These are phyloP conservation scores for Camellia lanceoleosa DNA, from an alignment of 148 eudicot genomes.

Conservation along the genomic window DNA sequence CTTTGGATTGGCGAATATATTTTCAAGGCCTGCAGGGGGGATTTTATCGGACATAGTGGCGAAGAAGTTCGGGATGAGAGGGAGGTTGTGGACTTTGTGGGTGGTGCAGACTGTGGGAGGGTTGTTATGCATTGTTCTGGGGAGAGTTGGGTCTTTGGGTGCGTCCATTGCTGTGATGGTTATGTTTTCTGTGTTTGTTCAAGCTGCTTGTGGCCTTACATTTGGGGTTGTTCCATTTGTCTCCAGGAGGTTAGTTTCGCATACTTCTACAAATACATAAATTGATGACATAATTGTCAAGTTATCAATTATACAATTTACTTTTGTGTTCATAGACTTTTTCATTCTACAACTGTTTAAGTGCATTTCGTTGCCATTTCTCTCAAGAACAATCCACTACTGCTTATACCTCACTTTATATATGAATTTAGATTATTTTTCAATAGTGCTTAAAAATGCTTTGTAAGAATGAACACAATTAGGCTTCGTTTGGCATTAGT, in stretches of 20 bases:
- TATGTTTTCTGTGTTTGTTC: conserved; percentile 70
- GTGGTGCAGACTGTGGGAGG: conserved; percentile 60
- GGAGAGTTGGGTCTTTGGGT: conserved; percentile 40
- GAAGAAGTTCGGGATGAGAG: conserved; percentile 69
- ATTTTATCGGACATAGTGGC: conserved; percentile 53
- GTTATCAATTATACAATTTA: too few relatives aligned
- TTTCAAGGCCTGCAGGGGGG: conserved; percentile 81
- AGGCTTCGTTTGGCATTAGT: too few relatives aligned
- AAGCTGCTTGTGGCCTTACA: conserved; percentile 80
- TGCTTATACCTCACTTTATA: too few relatives aligned
- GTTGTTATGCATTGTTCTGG: conserved; percentile 51
- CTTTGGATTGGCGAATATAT: conserved; percentile 65
- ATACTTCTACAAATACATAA: background rate
- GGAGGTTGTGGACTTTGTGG: conserved; percentile 77
- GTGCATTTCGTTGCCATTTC: too few relatives aligned
- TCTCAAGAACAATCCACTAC: too few relatives aligned
- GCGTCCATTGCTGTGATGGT: conserved; percentile 65
- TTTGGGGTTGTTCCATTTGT: conserved; percentile 85
- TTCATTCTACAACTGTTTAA: too few relatives aligned
- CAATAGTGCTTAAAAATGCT: too few relatives aligned
- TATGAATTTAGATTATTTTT: too few relatives aligned
- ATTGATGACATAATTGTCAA: too few relatives aligned
- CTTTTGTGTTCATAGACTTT: too few relatives aligned
- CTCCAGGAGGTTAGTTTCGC: conserved; percentile 59
- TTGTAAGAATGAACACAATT: too few relatives aligned